Percentiles rank a stretch among this genome's conserved stretches.
phyloP scores from a whole-genome alignment of 2,329 filamentous ascomycete species.

The Claviceps sp. region DNA sequence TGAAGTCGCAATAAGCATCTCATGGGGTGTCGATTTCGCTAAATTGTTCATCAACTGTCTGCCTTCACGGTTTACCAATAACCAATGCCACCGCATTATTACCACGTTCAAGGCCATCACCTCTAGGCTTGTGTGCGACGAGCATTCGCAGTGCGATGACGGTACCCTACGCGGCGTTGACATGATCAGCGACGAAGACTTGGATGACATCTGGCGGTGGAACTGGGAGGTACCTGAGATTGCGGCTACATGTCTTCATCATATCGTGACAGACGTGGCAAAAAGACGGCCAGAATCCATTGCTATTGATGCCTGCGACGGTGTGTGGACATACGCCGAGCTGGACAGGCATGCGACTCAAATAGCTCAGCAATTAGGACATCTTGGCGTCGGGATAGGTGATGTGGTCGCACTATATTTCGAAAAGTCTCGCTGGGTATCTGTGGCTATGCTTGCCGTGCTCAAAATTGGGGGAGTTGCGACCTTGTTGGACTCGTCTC shows the following conservation, averaged over 20 bases:
- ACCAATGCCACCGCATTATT: neutral
- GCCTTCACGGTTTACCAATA: constrained; percentile 1
- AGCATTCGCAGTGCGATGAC: neutral
- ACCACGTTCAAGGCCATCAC: neutral
- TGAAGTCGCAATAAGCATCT: constrained; percentile 12
- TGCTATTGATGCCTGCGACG: constrained; percentile 13
- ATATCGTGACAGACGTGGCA: neutral
- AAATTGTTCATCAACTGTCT: constrained; percentile 1
- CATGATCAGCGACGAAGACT: neutral
- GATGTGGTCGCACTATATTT: constrained; percentile 13
- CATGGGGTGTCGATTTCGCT: neutral
- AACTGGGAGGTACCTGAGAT: neutral
- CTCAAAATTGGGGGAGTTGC: constrained; percentile 16
- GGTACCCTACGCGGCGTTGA: neutral
- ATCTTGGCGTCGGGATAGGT: neutral
- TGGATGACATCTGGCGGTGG: constrained; percentile 4
- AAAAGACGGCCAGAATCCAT: neutral
- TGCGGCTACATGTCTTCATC: neutral
- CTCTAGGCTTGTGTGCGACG: neutral
- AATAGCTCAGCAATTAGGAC: constrained; percentile 8
- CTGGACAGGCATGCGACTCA: constrained; percentile 9
- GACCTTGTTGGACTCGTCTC: constrained; percentile 4
- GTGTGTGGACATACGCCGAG: constrained; percentile 11
- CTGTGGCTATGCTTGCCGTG: constrained; percentile 13
- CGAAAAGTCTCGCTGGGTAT: constrained; percentile 13